These are phyloP conservation scores for Aspergillus chevalieri DNA, from an alignment of 2,329 filamentous ascomycete genomes.

Conservation along the genomic window DNA sequence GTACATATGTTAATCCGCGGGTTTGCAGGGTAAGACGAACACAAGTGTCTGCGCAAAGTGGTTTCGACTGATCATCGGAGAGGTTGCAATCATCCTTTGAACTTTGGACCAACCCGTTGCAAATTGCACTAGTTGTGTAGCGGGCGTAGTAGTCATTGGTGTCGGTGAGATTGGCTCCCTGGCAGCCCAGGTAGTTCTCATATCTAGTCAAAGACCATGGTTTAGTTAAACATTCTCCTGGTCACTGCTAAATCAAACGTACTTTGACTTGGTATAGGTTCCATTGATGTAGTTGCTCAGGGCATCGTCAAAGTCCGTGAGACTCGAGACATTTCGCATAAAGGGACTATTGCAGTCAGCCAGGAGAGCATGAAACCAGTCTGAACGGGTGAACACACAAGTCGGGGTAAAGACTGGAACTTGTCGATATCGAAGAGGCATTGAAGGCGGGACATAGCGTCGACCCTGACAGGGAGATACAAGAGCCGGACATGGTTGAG, in stretches of 20 bases:
- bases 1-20: not conserved
- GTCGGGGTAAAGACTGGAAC: conserved; percentile 49
- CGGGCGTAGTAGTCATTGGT: conserved; percentile 81
- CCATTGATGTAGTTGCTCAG: conserved; percentile 67
- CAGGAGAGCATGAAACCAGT: not conserved
- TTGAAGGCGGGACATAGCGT: conserved; percentile 66
- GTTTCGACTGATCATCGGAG: conserved; percentile 57
- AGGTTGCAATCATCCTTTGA: conserved; percentile 67
- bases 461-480: conserved; percentile 66
- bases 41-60: conserved; percentile 85
- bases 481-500: conserved; percentile 35
- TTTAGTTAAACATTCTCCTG: not conserved
- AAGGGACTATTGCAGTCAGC: conserved; percentile 62
- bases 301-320: conserved; percentile 67
- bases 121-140: conserved; percentile 86
- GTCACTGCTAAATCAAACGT: conserved; percentile 28
- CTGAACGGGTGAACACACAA: conserved; percentile 52
- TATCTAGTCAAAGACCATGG: conserved; percentile 56
- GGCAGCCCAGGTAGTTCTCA: conserved; percentile 72
- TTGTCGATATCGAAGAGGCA: conserved; percentile 64
- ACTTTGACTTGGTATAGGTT: conserved; percentile 73
- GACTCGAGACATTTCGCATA: conserved; percentile 71
- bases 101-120: conserved; percentile 89
- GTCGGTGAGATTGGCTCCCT: conserved; percentile 68
- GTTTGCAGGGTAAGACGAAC: conserved; percentile 42